phyloP scores from a whole-genome alignment of 257 asterid species.

The Gardenia jasminoides region DNA sequence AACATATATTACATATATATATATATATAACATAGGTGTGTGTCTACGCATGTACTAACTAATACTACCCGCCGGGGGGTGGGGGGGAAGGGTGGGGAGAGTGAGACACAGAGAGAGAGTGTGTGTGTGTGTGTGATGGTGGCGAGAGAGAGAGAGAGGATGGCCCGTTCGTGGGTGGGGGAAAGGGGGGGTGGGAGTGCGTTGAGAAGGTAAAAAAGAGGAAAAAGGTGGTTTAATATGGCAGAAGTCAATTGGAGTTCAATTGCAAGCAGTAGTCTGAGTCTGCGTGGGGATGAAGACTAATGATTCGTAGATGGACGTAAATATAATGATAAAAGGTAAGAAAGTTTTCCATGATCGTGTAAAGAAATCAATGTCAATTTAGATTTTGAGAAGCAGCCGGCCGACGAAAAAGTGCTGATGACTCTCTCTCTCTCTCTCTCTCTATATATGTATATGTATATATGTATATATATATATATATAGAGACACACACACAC shows the following conservation, averaged over 20 bases:
- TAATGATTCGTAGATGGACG: slow-evolving; percentile 18
- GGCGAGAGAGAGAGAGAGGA: slow-evolving; percentile 9
- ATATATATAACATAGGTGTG: no score
- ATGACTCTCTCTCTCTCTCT: no score
- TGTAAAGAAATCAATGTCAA: slow-evolving; percentile 5
- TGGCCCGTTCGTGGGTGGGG: no score
- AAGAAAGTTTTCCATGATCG: slow-evolving; percentile 21
- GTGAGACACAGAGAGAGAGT: neutral
- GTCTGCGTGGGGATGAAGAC: slow-evolving; percentile 29
- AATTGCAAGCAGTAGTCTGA: slow-evolving; percentile 16
- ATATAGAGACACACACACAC: no score
- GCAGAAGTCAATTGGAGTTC: slow-evolving; percentile 18
- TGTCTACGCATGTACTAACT: no score
- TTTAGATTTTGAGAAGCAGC: slow-evolving; percentile 3
- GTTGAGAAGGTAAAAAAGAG: neutral
- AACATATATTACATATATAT: no score
- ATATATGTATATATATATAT: neutral
- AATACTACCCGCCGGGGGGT: no score
- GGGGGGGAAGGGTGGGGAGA: neutral
- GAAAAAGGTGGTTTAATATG: neutral
- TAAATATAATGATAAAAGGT: slow-evolving; percentile 31
- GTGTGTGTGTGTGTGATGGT: neutral
- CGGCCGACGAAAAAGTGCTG: slow-evolving; percentile 7
- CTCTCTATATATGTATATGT: neutral
- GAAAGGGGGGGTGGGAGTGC: neutral